A percentile compares a stretch with the other conserved stretches of the same genome.
Conservation (phyloP, 768 basidiomycete genomes). For the Hygrophoropsis aurantiaca region DNA sequence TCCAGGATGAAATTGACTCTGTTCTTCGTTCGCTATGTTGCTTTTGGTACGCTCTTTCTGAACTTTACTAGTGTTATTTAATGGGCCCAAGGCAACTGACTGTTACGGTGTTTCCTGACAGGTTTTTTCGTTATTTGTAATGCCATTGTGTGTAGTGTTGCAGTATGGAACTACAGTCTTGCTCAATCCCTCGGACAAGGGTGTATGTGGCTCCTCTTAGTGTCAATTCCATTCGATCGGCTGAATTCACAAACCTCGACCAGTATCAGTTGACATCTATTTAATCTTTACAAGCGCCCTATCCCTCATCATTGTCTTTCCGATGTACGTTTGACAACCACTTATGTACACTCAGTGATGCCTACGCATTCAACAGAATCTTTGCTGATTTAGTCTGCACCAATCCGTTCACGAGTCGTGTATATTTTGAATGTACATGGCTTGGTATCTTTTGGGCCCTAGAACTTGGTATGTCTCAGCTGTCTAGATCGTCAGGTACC, state of each 20-base stretch:
- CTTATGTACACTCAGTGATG: not conserved
- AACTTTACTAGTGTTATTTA: not conserved
- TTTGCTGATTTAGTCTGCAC: slow-evolving; percentile 58
- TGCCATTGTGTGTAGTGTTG: slow-evolving; percentile 61
- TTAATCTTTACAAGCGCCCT: slow-evolving; percentile 59
- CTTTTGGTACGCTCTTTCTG: slow-evolving; percentile 47
- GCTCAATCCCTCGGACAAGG: slow-evolving; percentile 32
- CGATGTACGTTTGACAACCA: slow-evolving; percentile 45
- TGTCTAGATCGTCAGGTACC: not conserved
- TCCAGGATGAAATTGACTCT: slow-evolving; percentile 45
- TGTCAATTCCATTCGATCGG: slow-evolving; percentile 1
- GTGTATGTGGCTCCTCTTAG: slow-evolving; percentile 34
- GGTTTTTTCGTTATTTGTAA: slow-evolving; percentile 63
- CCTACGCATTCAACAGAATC: slow-evolving; percentile 34
- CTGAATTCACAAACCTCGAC: slow-evolving; percentile 9
- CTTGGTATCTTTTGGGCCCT: slow-evolving; percentile 54
- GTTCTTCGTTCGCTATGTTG: slow-evolving; percentile 53
- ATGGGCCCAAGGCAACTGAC: not conserved
- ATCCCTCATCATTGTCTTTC: slow-evolving; percentile 57
- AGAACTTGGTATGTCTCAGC: slow-evolving; percentile 51
- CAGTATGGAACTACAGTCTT: slow-evolving; percentile 69
- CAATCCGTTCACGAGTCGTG: slow-evolving; percentile 52
- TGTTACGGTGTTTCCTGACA: slow-evolving; percentile 25
- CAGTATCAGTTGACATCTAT: slow-evolving; percentile 56
- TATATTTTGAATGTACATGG: slow-evolving; percentile 76